Evolutionary conservation across 768 basidiomycete species (phyloP), one percentile per base, ranked within the genome.

Genomic region (Termitomyces sp.): DNA sequence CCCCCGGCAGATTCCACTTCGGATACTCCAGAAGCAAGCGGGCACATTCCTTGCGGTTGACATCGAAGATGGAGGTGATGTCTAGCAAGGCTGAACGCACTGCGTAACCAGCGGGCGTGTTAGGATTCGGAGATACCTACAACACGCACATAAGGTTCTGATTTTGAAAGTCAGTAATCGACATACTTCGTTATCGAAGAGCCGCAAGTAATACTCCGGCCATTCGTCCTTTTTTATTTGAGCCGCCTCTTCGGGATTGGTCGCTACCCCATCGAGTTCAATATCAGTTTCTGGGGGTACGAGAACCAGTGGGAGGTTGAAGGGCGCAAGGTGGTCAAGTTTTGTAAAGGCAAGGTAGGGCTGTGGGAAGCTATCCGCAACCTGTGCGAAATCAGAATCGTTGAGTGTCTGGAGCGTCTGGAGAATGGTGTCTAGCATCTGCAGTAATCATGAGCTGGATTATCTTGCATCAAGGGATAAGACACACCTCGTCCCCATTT

Each of bases 11-110:
- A 54, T 86, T 82, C 90, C 94, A 97, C 65, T 86, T 88, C 1
- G 92, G 90, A 54, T 90, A 87, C 68, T 93, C 89, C 44, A 97
- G 79, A 6, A 98, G 77, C 8, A 98, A 74, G 3, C 90, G 79
- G 1, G 97, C 95, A 62, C 89, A 90, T 65, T 99, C 97, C 69
- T 96, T 97, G 54, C 97, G 84, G 70, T 99, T 98, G 49, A 97
- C 83, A 69, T 98, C 96, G 65, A 92, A 98, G 16, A 98, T 89
- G 56, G 92, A 84, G 41, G 97, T 71, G 19, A 87, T 81, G 66
- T 98, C 95, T 7, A 84, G 72, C 10, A 97, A 70, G 23, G 85
- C 77, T 11, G 86, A 81, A 25, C 89, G 89, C 5, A 97, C 79
- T 27, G 87, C 77, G 71, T 94, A 96, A 4, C 95, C 95, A 9